These are phyloP conservation scores for Aspergillus uvarum DNA, from an alignment of 2,329 filamentous ascomycete genomes.

Conservation along the genomic window DNA sequence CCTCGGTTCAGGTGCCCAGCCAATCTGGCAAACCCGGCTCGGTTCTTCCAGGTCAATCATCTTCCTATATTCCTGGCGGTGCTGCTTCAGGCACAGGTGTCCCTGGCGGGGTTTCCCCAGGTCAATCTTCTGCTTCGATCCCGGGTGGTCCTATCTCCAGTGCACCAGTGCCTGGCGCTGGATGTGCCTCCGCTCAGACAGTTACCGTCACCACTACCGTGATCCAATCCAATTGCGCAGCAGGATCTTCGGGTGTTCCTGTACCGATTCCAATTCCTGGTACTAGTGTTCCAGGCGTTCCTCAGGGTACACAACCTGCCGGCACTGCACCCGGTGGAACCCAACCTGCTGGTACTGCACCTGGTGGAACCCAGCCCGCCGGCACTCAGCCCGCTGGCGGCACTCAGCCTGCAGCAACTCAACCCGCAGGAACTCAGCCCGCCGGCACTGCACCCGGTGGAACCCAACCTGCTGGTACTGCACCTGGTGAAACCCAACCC, in stretches of 20 bases:
- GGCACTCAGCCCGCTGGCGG: neutral
- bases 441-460: neutral
- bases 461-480: neutral
- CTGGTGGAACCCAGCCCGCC: neutral
- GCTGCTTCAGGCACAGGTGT: neutral
- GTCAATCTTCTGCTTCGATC: too few species aligned
- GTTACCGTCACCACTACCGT: slow-evolving; percentile 4
- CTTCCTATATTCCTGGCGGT: neutral
- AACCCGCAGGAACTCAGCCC: neutral
- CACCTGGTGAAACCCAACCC: neutral
- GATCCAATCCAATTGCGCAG: slow-evolving; percentile 5
- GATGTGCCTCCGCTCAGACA: slow-evolving; percentile 5
- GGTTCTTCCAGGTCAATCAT: neutral
- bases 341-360: neutral
- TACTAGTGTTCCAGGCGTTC: slow-evolving; percentile 1
- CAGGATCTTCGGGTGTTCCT: slow-evolving; percentile 12
- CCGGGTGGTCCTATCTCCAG: neutral
- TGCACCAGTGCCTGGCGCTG: slow-evolving; percentile 9
- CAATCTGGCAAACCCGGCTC: neutral
- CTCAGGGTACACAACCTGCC: neutral
- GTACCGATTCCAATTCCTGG: slow-evolving; percentile 8
- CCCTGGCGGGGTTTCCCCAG: too few species aligned
- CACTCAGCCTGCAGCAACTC: too few species aligned
- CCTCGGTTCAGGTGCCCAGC: too few species aligned
- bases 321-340: neutral